phyloP scores from a whole-genome alignment of 345 rosid genomes.

The Populus pruinosa region DNA sequence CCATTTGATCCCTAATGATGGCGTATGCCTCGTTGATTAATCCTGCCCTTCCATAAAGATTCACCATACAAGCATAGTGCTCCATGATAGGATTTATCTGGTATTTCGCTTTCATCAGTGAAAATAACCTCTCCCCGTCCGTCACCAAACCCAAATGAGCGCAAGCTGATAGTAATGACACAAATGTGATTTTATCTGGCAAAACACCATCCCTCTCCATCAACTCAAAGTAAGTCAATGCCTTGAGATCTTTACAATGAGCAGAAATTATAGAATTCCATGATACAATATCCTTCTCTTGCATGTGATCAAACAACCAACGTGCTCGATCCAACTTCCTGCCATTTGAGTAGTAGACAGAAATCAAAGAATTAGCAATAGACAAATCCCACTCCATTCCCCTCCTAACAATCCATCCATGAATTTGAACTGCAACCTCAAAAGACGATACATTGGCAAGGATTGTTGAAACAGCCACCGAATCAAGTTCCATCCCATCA shows the following conservation, averaged over 20 bases:
- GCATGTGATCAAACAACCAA: slow-evolving; percentile 62
- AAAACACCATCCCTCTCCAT: slow-evolving; percentile 45
- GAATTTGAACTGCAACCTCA: slow-evolving; percentile 52
- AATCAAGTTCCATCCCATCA: slow-evolving; percentile 58
- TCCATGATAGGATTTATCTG: slow-evolving; percentile 50
- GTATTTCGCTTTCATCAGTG: slow-evolving; percentile 48
- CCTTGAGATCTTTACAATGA: slow-evolving; percentile 47
- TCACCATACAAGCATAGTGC: slow-evolving; percentile 82
- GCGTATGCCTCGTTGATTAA: slow-evolving; percentile 56
- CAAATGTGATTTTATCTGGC: slow-evolving; percentile 77
- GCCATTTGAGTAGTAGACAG: slow-evolving; percentile 45
- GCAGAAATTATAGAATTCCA: slow-evolving; percentile 86
- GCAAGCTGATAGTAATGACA: slow-evolving; percentile 65
- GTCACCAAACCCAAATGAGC: slow-evolving; percentile 59
- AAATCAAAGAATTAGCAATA: slow-evolving; percentile 62
- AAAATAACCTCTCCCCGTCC: slow-evolving; percentile 62
- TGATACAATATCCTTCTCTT: slow-evolving; percentile 58
- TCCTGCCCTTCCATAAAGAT: slow-evolving; percentile 77
- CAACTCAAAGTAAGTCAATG: slow-evolving; percentile 47
- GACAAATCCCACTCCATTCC: slow-evolving; percentile 60
- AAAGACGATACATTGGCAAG: slow-evolving; percentile 42
- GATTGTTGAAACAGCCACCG: slow-evolving; percentile 64
- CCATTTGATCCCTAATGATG: slow-evolving; percentile 53
- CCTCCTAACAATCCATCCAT: slow-evolving; percentile 66
- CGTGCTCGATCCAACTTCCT: slow-evolving; percentile 46